Evolutionary conservation across 345 rosid genomes (phyloP), one percentile per base, ranked within the genome.

Genomic region (Syzygium aromaticum): DNA sequence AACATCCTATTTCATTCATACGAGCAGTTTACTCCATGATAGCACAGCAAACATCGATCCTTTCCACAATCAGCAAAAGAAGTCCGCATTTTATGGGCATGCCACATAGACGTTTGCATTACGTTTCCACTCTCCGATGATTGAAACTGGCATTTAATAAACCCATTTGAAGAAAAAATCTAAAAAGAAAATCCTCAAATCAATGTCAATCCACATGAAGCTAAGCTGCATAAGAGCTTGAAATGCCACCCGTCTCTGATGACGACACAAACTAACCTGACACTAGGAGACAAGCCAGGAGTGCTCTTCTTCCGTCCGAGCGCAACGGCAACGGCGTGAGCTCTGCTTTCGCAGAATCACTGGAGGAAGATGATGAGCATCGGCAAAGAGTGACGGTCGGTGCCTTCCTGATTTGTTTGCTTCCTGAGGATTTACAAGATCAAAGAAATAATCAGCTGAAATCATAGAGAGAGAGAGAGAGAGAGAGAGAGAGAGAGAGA

Each of bases 261-360:
- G 28, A 49, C 40, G 16, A 38, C 84, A 61, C 53, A 86, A 49
- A 89, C 91, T 73, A 88, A 95, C 98, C 95, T 21, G 95, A 57
- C 21, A 92, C 67, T 52, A 97, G 89, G 54, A 97, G 89, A 89
- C 92, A 92, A 87, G 91, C 95, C 87, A 97, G 84, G 51, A 97
- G 86, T 77, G 93, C 92, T 87, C 98, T 94, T 87, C 98, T 94
- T 86, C 94, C 93, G 51, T 93, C 90, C 0, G 59, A 86, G 19
- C 52, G 87, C 85, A 86, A 88, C 84, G 92, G 78, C 51, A 87
- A 86, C 19, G 82, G 52, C 23, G 22, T 61, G 64, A 90, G 89
- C 46, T 73, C 49, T 33, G 80, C 49, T 83, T 89, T 86, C 9
- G 85, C 15, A 52, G 89, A 73, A 84, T 94, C 90, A 38, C 87